Conservation (phyloP, 2,329 filamentous ascomycete species). For the Mariannaea sp. region DNA sequence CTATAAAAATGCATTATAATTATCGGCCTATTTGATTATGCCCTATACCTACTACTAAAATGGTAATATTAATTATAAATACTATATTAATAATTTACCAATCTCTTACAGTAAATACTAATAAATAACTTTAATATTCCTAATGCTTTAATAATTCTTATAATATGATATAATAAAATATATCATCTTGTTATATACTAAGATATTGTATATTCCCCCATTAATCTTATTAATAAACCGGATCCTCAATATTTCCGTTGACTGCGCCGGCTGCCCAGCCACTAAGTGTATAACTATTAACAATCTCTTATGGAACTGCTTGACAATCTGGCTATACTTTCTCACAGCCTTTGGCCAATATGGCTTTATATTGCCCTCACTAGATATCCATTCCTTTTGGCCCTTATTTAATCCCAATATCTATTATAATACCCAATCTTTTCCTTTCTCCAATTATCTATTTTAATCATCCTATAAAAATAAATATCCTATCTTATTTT, state of each 20-base stretch:
- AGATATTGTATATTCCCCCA: too few relatives aligned
- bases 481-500: background rate
- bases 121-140: too few relatives aligned
- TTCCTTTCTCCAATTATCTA: background rate
- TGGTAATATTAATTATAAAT: too few relatives aligned
- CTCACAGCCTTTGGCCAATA: background rate
- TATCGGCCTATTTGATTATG: too few relatives aligned
- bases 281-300: background rate
- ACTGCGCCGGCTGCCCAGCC: background rate
- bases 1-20: too few relatives aligned
- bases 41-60: too few relatives aligned
- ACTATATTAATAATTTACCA: too few relatives aligned
- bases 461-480: background rate
- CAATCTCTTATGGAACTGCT: background rate
- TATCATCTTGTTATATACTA: too few relatives aligned
- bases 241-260: background rate
- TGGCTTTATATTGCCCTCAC: background rate
- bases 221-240: background rate
- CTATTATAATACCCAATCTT: background rate
- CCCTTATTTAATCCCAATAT: background rate
- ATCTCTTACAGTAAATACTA: too few relatives aligned
- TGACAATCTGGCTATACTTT: background rate
- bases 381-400: background rate
- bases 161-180: too few relatives aligned
- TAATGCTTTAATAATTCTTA: too few relatives aligned